A percentile compares a stretch with the other conserved stretches of the same genome.
Evolutionary conservation across 768 basidiomycete genomes (phyloP).

Genomic region (Phaeolepiota aurea): DNA sequence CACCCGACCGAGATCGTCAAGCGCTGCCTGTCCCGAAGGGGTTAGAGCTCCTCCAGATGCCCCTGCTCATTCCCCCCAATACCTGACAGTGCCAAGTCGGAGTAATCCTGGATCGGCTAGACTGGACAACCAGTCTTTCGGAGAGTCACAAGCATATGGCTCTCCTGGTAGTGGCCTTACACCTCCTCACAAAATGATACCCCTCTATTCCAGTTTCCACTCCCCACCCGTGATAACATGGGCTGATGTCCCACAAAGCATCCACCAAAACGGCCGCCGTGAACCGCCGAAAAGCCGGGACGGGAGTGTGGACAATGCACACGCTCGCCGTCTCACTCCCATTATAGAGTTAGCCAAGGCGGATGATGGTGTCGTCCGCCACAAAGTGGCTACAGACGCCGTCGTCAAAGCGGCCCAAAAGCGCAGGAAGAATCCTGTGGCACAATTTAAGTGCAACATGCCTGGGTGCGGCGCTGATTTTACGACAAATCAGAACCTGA

Average conservation of each 20-base stretch:
- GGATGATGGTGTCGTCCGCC: neutral
- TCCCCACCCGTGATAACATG: neutral
- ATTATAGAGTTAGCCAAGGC: neutral
- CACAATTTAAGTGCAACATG: neutral
- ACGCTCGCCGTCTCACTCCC: neutral
- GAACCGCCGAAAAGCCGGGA: neutral
- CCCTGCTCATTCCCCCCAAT: neutral
- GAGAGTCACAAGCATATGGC: neutral
- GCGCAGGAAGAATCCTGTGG: neutral
- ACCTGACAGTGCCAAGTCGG: neutral
- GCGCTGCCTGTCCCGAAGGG: neutral
- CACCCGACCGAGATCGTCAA: neutral
- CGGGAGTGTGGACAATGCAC: neutral
- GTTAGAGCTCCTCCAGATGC: neutral
- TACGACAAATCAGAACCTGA: constrained; percentile 2
- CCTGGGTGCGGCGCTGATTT: constrained; percentile 1
- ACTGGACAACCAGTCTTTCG: neutral
- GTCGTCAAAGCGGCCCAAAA: neutral
- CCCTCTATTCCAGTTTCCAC: neutral
- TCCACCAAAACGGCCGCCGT: neutral
- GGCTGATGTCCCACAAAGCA: neutral
- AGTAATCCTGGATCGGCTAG: neutral
- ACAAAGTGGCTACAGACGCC: neutral
- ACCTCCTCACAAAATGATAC: neutral
- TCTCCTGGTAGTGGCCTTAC: neutral